Evolutionary conservation across 345 rosid species (phyloP), one percentile per base, ranked within the genome.

Genomic region (Brassica juncea): DNA sequence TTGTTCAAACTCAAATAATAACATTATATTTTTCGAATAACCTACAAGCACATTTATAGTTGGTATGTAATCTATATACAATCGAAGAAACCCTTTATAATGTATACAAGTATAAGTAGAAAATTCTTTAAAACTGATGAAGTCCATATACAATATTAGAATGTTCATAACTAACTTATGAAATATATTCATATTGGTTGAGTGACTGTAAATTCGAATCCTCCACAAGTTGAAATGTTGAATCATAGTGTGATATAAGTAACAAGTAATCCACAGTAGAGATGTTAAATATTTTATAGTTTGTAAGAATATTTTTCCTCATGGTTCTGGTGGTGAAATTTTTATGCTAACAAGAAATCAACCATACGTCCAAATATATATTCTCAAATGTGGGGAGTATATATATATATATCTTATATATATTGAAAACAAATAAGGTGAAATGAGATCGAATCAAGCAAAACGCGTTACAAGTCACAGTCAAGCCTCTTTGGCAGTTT

Each of bases 401-500:
- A 37, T 54, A 54, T 16, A 54, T 15, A 54, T 54, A 23, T 23
- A 23, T 23, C 0, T n/a, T 54, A 54, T 54, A 54, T 16, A 54
- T 3, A 54, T 16, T 15, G 57, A 16, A 55, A 55, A 55, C 60
- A 55, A 55, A 55, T 55, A 19, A 55, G 27, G 11, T 16, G 52
- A 66, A 35, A 54, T 10, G 63, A 63, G 27, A 47, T 67, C 11
- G 2, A 31, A 19, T 8, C 4, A 42, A 58, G 44, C 63, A 69
- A 76, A 76, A 59, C 80, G 80, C 68, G 80, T 76, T 68, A 58
- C 25, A 35, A 58, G 68, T 76, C 79, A 57, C 59, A 68, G 47
- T 39, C 57, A 52, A 52, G 21, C 57, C 27, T 9, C 15, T 4
- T 19, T 66, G 30, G 1, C 27, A 62, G 64, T 25, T 60, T 15